A percentile compares a stretch with the other conserved stretches of the same genome.
These are phyloP conservation scores for Rhododendron kiyosumense DNA, from an alignment of 148 eudicot species.

Conservation along the genomic window DNA sequence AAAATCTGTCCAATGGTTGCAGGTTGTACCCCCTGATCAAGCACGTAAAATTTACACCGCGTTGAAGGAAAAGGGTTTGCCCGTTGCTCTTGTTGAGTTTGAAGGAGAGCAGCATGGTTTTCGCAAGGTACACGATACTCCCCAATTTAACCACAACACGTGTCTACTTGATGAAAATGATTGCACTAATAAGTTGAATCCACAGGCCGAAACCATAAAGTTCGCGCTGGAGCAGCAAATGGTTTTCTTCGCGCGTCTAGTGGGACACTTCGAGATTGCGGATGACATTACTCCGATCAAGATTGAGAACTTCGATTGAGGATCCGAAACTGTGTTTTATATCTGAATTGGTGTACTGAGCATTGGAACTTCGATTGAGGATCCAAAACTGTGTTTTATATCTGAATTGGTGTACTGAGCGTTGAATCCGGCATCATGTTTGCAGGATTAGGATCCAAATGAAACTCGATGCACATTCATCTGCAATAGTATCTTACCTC, in stretches of 20 bases:
- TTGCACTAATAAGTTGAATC: conserved; percentile 1
- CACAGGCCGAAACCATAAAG: conserved; percentile 94
- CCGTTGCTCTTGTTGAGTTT: conserved; percentile 93
- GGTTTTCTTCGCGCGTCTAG: conserved; percentile 86
- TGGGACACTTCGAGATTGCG: conserved; percentile 70
- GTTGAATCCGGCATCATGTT: conserved; percentile 1
- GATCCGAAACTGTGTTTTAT: not conserved
- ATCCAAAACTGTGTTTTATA: not conserved
- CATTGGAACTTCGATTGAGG: conserved; percentile 63
- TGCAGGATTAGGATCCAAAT: not conserved
- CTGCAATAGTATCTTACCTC: not conserved
- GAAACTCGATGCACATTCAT: not conserved
- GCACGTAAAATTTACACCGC: conserved; percentile 80
- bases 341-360: not conserved
- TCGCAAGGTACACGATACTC: conserved; percentile 58
- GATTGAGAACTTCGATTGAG: conserved; percentile 77
- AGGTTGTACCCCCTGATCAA: conserved; percentile 90
- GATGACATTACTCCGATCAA: conserved; percentile 76
- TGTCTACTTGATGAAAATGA: not conserved
- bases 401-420: not conserved
- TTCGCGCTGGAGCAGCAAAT: conserved; percentile 88
- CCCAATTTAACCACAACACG: not conserved
- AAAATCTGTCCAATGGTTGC: not conserved
- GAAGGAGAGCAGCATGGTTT: conserved; percentile 97
- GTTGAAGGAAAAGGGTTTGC: conserved; percentile 76